A percentile compares a stretch with the other conserved stretches of the same genome.
phyloP scores from a whole-genome alignment of 2,329 filamentous ascomycete genomes.

The Pyricularia sp. region DNA sequence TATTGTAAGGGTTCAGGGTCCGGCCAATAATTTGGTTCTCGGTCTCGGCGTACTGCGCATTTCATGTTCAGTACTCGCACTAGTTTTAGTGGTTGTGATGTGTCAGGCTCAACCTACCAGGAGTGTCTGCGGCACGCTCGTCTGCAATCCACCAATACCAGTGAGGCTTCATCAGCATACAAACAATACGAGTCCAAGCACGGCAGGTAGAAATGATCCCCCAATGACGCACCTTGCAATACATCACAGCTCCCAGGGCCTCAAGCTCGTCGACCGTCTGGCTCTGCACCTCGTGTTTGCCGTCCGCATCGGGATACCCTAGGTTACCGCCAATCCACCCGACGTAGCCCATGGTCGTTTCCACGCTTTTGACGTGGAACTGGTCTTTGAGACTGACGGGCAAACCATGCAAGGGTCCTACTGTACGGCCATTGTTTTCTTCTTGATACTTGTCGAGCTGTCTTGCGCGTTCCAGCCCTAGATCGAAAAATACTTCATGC shows the following conservation, averaged over 20 bases:
- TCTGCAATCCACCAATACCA: background rate
- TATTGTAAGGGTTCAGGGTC: constrained; percentile 52
- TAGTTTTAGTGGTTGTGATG: constrained; percentile 45
- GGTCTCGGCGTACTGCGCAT: constrained; percentile 61
- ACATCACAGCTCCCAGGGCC: constrained; percentile 19
- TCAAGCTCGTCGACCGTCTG: constrained; percentile 20
- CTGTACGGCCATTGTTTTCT: constrained; percentile 30
- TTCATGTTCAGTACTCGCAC: constrained; percentile 24
- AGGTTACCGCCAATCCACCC: constrained; percentile 46
- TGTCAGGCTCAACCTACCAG: constrained; percentile 49
- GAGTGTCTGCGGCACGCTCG: constrained; percentile 14
- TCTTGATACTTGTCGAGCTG: constrained; percentile 41
- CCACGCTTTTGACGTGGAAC: constrained; percentile 52
- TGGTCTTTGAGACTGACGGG: constrained; percentile 63
- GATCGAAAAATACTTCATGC: constrained; percentile 42
- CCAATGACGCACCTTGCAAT: constrained; percentile 11
- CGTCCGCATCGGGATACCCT: constrained; percentile 28
- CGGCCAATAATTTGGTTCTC: constrained; percentile 58
- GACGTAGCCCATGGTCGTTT: constrained; percentile 55
- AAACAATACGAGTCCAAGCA: no score
- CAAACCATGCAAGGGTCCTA: constrained; percentile 57
- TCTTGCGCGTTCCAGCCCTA: constrained; percentile 37
- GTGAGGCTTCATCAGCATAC: background rate
- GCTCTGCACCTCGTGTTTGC: constrained; percentile 12
- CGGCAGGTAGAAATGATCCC: background rate